Percentiles rank a stretch among this genome's conserved stretches.
Evolutionary conservation across 2,329 filamentous ascomycete species (phyloP).

Genomic region (Paraphaeosphaeria sporulosa): DNA sequence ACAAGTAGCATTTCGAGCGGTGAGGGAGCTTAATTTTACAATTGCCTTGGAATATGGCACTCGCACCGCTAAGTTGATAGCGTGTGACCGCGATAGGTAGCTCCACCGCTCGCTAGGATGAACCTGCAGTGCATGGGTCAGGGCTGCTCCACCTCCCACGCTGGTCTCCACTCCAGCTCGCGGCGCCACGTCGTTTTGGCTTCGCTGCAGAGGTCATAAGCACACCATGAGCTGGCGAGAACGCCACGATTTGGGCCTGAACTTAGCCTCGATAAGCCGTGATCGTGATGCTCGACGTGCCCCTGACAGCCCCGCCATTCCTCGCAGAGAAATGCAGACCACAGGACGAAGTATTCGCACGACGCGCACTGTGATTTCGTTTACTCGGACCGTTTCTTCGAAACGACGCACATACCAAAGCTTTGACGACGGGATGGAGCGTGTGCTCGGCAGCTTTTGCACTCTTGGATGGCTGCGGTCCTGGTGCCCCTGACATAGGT

Average conservation of each 20-base stretch:
- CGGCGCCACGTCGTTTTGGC: not conserved
- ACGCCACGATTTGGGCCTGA: constrained; percentile 2
- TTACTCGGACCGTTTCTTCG: constrained; percentile 15
- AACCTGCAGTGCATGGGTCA: constrained; percentile 28
- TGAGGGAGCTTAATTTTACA: constrained; percentile 29
- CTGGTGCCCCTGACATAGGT: constrained; percentile 37
- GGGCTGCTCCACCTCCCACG: constrained; percentile 18
- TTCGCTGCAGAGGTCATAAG: constrained; percentile 25
- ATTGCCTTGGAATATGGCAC: constrained; percentile 23
- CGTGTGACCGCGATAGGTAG: constrained; percentile 26
- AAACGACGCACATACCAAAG: constrained; percentile 33
- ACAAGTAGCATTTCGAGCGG: constrained; percentile 16
- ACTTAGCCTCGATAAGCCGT: not conserved
- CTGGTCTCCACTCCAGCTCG: constrained; percentile 24
- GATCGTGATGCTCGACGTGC: constrained; percentile 12
- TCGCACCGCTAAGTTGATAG: constrained; percentile 24
- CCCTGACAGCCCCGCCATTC: not conserved
- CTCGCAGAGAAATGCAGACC: constrained; percentile 5
- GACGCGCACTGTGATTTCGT: constrained; percentile 10
- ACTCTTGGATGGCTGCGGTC: constrained; percentile 16
- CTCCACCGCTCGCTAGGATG: constrained; percentile 30
- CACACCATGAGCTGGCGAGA: constrained; percentile 6
- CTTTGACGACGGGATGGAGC: constrained; percentile 25
- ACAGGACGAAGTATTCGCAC: constrained; percentile 19
- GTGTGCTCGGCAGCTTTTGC: constrained; percentile 31